phyloP scores from a whole-genome alignment of 768 basidiomycete genomes.

The Trametes gibbosa region DNA sequence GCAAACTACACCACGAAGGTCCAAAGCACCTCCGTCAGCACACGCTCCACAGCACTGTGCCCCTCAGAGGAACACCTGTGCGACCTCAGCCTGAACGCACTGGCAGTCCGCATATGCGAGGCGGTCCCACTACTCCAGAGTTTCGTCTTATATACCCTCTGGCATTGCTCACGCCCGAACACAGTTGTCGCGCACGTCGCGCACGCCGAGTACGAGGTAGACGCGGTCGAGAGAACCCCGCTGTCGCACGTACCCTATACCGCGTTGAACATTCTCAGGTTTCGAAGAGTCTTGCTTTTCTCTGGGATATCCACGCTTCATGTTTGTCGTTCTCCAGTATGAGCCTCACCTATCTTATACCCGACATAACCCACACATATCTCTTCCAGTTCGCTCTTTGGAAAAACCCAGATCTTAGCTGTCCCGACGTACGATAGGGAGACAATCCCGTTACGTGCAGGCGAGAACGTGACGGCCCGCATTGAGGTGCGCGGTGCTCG shows the following conservation, averaged over 20 bases:
- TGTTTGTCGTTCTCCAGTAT: too few relatives aligned
- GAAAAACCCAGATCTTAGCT: too few relatives aligned
- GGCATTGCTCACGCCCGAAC: not conserved
- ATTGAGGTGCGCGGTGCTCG: too few relatives aligned
- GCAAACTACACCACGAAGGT: not conserved
- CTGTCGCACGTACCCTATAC: not conserved
- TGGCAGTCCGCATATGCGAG: not conserved
- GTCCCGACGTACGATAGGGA: too few relatives aligned
- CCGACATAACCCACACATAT: too few relatives aligned
- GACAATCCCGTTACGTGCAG: too few relatives aligned
- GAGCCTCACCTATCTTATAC: too few relatives aligned
- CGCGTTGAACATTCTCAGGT: too few relatives aligned
- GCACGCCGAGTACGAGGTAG: not conserved
- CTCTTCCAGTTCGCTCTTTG: too few relatives aligned
- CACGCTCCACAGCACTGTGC: not conserved
- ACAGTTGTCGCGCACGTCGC: not conserved
- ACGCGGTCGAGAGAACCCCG: conserved; percentile 1
- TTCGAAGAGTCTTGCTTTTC: too few relatives aligned
- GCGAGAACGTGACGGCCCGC: too few relatives aligned
- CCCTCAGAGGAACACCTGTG: not conserved
- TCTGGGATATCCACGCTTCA: too few relatives aligned
- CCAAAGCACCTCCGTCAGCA: not conserved
- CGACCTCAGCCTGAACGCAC: not conserved
- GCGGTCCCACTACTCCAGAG: not conserved
- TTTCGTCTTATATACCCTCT: not conserved